phyloP scores from a whole-genome alignment of 2,329 filamentous ascomycete genomes.

The Macrophomina tecta region DNA sequence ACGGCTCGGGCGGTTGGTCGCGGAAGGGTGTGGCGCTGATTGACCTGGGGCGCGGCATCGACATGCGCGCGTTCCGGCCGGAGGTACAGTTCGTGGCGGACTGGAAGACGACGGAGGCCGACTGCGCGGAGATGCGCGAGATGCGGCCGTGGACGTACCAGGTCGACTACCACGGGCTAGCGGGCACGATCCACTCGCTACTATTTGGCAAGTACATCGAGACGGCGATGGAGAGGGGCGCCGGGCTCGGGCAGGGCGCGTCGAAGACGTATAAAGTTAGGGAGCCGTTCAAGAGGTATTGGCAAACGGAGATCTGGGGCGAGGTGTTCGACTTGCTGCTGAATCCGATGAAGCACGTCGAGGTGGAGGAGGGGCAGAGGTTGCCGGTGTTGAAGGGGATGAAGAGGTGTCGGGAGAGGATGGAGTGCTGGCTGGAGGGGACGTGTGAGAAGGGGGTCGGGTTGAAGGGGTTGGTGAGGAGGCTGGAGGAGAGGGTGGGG shows the following conservation, averaged over 20 bases:
- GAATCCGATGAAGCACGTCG: constrained; percentile 68
- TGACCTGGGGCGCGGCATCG: constrained; percentile 92
- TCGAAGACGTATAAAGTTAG: constrained; percentile 78
- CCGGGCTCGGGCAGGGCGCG: constrained; percentile 58
- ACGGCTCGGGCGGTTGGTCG: constrained; percentile 79
- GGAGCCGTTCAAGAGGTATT: constrained; percentile 90
- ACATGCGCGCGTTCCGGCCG: constrained; percentile 82
- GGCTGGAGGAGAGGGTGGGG: constrained; percentile 63
- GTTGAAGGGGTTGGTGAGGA: constrained; percentile 60
- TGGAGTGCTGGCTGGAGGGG: constrained; percentile 81
- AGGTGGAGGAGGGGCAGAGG: constrained; percentile 66
- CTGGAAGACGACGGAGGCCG: constrained; percentile 85
- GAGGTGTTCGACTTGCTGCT: constrained; percentile 84
- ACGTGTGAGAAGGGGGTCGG: constrained; percentile 81
- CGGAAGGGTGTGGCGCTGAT: constrained; percentile 84
- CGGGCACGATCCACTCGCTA: constrained; percentile 84
- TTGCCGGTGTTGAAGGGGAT: constrained; percentile 78
- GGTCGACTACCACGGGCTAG: constrained; percentile 93
- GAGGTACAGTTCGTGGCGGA: constrained; percentile 90
- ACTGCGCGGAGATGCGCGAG: constrained; percentile 96
- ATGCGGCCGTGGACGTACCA: constrained; percentile 96
- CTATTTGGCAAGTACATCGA: constrained; percentile 97
- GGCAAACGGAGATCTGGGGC: constrained; percentile 91
- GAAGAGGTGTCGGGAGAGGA: constrained; percentile 71
- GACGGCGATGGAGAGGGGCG: constrained; percentile 60